Evolutionary conservation across 129 eudicot species (phyloP), one percentile per base, ranked within the genome.

Genomic region (Glebionis coronaria): DNA sequence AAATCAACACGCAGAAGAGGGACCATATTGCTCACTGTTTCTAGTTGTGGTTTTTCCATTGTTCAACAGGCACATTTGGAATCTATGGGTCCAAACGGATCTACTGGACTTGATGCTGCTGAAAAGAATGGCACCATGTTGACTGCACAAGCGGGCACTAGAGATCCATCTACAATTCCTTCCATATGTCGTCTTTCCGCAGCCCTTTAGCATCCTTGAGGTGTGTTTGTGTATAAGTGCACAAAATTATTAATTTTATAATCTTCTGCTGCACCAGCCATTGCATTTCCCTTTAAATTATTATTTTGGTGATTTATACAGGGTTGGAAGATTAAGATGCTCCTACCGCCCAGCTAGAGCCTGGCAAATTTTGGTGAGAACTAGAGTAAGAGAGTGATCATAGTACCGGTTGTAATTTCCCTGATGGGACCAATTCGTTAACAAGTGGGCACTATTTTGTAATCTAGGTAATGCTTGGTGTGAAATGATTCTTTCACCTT

Each of bases 141-240:
- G 80, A 94, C 97, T 69, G 99, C 99, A 46, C 83, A 95, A 77
- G 99, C 99, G 61, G 99, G 99, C 69, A 90, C 90, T 4, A 80
- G 97, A 78, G 99, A 94, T 83, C 97, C 99, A 31, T 89, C 95
- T 65, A 95, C 99, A 0, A 82, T 94, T 75, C 99, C 99, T 60
- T 94, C 99, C 28, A 87, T 94, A 49, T 94, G 97, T 63, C 99
- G 99, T 15, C 82, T 94, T 73, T 89, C 99, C 18, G 85, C 99
- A 54, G 95, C 99, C 58, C 92, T 89, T 67, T 95, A 94, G 46
- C 87, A 90, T 67, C 90, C 97, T 71, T 82, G 93, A 74, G 99
- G 99, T 90, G 40, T 58, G 82, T 62, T 68, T 66, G 6, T 31
- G 38, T 31, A 3, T 31, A 31, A 31, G 38, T 31, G 4, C 4